Evolutionary conservation across 1,139 yeast species (phyloP).

Genomic region (Candida mesenterica): DNA sequence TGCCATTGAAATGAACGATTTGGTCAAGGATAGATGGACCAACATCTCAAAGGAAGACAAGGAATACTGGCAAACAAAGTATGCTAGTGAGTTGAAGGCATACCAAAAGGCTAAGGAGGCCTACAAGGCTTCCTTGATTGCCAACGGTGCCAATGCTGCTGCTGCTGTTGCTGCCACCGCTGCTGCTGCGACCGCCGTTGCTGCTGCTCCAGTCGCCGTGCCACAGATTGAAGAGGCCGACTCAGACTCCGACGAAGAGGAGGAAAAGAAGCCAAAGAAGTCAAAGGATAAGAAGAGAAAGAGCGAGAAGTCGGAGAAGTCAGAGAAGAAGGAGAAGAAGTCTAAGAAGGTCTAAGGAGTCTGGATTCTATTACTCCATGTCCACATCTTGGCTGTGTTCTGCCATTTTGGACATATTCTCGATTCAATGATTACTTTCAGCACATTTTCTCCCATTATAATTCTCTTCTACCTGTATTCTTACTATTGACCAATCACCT

Average conservation of each 20-base stretch:
- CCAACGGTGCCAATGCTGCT: conserved; percentile 12
- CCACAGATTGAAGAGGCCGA: conserved; percentile 14
- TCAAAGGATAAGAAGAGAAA: conserved; percentile 28
- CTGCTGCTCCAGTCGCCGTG: conserved; percentile 15
- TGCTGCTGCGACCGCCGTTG: conserved; percentile 13
- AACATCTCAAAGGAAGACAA: conserved; percentile 64
- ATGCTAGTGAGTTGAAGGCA: conserved; percentile 59
- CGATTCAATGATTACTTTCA: too few relatives aligned
- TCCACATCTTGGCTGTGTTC: too few relatives aligned
- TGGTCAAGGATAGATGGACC: conserved; percentile 78
- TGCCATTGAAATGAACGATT: conserved; percentile 75
- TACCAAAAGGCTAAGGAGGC: conserved; percentile 66
- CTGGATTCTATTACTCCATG: too few relatives aligned
- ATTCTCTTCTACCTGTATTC: not conserved
- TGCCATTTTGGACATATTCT: too few relatives aligned
- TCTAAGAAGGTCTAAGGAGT: conserved; percentile 7
- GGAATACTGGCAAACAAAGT: conserved; percentile 72
- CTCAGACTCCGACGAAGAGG: conserved; percentile 6
- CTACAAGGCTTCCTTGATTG: conserved; percentile 52
- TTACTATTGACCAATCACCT: not conserved
- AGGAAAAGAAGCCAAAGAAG: conserved; percentile 19
- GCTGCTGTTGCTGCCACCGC: conserved; percentile 16
- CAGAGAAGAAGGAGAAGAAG: conserved; percentile 14
- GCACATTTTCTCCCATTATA: too few relatives aligned
- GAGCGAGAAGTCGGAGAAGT: conserved; percentile 17